Evolutionary conservation across 257 asterid genomes (phyloP), one percentile per base, ranked within the genome.

Genomic region (Przewalskia tangutica): DNA sequence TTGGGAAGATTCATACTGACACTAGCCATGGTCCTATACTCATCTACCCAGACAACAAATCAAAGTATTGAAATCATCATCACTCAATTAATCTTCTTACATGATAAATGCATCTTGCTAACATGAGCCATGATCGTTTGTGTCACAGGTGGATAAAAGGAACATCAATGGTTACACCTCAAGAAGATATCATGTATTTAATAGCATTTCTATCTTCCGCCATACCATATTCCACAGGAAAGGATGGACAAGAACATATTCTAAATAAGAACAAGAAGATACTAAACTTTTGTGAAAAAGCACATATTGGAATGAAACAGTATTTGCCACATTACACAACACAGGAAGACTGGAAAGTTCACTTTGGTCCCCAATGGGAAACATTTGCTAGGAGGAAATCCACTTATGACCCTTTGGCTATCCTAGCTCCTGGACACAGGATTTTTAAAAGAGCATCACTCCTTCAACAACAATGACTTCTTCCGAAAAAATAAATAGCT

Each of bases 371-470:
- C 42, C 84, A 84, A 20, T 96, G 99, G 99, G 93, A 93, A 82
- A 88, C 66, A 59, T 96, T 94, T 85, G 81, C 78, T 36, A 71
- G 82, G 85, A 92, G 97, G 86, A 96, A 96, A 86, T 81, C 85
- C 82, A 82, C 84, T 77, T 94, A 96, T 62, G 99, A 96, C 48
- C 98, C 99, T 54, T 83, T 94, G 62, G 96, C 94, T 32, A 92
- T 95, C 86, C 88, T 95, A 85, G 97, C 98, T 86, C 98, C 99
- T 3, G 99, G 98, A 13, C 99, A 94, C 62, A 85, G 88, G 81
- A 94, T 95, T 86, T 95, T 95, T 86, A 84, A 59, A 77, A 89
- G 89, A 84, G 90, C 82, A 64, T 86, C 64, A 16, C 84, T 89
- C 46, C 83, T 81, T 82, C 87, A 81, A 63, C 82, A 82, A 85